Evolutionary conservation across 768 basidiomycete genomes (phyloP).

Genomic region (Rhizopogon roseolus): DNA sequence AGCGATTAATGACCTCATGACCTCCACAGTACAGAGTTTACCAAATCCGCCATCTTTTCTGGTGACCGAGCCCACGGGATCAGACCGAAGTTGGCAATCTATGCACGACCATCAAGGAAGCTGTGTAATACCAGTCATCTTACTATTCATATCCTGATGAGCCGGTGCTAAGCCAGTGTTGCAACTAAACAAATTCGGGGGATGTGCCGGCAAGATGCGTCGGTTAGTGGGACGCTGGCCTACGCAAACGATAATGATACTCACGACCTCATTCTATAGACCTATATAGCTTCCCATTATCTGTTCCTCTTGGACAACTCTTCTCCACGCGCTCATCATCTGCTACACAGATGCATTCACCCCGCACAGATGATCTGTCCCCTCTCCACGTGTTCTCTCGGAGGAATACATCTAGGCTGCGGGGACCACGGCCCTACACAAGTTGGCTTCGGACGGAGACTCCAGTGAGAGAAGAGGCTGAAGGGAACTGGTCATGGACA

Average conservation of each 20-base stretch:
- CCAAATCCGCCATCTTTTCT: neutral
- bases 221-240: neutral
- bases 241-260: neutral
- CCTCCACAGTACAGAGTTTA: neutral
- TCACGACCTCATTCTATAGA: neutral
- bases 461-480: neutral
- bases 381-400: constrained; percentile 4
- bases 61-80: neutral
- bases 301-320: neutral
- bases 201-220: constrained; percentile 12
- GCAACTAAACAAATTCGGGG: neutral
- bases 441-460: constrained; percentile 12
- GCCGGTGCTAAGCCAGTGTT: constrained; percentile 2
- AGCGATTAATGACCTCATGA: neutral
- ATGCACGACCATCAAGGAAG: neutral
- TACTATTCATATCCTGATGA: neutral
- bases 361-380: constrained; percentile 10
- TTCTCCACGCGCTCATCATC: neutral
- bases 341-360: neutral
- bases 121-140: neutral
- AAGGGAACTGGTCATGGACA: constrained; percentile 12
- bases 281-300: neutral
- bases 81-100: neutral
- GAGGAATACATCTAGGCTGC: constrained; percentile 13
- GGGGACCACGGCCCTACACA: constrained; percentile 23